phyloP scores from a whole-genome alignment of 2,329 filamentous ascomycete species.

The Teratosphaeriaceae sp. region DNA sequence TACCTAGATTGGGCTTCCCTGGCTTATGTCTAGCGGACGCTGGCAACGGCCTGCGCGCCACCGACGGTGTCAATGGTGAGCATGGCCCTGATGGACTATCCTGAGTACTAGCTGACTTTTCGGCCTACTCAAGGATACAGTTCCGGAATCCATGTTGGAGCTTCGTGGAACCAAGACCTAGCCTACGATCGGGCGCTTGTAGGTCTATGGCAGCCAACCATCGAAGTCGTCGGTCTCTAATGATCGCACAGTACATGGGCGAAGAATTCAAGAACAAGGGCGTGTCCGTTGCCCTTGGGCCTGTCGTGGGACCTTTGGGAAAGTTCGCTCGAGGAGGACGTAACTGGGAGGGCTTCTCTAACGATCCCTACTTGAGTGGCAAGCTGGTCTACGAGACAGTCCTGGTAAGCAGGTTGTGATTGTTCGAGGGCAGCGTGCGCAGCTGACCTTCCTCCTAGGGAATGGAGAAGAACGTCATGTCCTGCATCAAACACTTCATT shows the following conservation, averaged over 20 bases:
- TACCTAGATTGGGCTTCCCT: conserved; percentile 55
- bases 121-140: too few species aligned
- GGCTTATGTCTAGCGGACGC: conserved; percentile 33
- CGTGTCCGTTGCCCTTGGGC: conserved; percentile 47
- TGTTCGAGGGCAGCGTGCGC: neutral
- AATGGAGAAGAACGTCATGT: conserved; percentile 24
- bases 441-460: neutral
- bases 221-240: neutral
- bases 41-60: conserved; percentile 58
- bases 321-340: conserved; percentile 7
- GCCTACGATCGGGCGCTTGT: conserved; percentile 44
- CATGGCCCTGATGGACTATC: too few species aligned
- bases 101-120: too few species aligned
- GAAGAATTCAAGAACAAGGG: conserved; percentile 30
- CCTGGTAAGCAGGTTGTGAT: neutral
- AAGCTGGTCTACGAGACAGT: conserved; percentile 22
- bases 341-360: conserved; percentile 11
- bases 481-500: conserved; percentile 45
- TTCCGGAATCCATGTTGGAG: conserved; percentile 53
- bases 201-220: conserved; percentile 12
- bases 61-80: conserved; percentile 60
- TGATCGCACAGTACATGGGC: conserved; percentile 39
- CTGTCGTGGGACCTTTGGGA: conserved; percentile 56
- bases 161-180: conserved; percentile 48
- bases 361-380: conserved; percentile 26